Conservation (phyloP, 345 rosid species). For the Eucalyptus sp. region DNA sequence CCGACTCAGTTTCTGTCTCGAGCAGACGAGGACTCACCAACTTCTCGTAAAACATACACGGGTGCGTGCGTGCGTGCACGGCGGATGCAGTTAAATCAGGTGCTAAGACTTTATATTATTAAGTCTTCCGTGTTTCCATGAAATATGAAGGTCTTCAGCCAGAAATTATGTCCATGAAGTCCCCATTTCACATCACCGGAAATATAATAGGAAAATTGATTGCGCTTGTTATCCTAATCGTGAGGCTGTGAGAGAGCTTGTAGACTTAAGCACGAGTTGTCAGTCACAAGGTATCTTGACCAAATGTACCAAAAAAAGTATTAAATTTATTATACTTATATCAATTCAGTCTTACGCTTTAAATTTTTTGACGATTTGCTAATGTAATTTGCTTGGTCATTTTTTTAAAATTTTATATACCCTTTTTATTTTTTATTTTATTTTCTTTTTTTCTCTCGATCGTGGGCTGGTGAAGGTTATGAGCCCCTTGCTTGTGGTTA, state of each 20-base stretch:
- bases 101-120: not conserved
- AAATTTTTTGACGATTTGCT: too few relatives aligned
- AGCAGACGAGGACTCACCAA: not conserved
- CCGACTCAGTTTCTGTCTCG: not conserved
- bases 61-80: not conserved
- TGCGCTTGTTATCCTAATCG: not conserved
- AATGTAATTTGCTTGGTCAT: accelerated
- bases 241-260: not conserved
- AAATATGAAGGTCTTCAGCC: not conserved
- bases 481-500: not conserved
- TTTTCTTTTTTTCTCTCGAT: not conserved
- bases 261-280: not conserved
- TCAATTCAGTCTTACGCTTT: too few relatives aligned
- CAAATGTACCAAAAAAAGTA: too few relatives aligned
- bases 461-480: accelerated
- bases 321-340: too few relatives aligned
- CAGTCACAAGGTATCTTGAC: not conserved
- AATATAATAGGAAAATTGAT: not conserved
- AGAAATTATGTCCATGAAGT: not conserved
- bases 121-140: not conserved
- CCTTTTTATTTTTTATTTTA: too few relatives aligned
- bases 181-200: not conserved
- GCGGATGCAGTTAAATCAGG: not conserved
- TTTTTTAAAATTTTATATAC: too few relatives aligned
- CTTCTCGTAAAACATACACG: not conserved